A percentile compares a stretch with the other conserved stretches of the same genome.
phyloP scores from a whole-genome alignment of 2,329 filamentous ascomycete species.

The Fusarium sp. region DNA sequence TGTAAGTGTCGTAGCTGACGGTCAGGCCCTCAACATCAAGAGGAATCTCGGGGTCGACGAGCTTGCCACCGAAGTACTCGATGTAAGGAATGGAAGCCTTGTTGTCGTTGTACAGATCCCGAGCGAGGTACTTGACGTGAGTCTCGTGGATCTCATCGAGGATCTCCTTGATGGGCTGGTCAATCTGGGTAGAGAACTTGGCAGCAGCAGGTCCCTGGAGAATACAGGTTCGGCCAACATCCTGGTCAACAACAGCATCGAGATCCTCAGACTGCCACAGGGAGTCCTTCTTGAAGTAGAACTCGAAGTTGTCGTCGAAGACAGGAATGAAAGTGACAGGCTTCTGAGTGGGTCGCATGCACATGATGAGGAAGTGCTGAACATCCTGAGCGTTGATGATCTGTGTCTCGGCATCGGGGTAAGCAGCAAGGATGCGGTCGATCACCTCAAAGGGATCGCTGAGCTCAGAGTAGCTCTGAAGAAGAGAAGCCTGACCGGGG shows the following conservation, averaged over 20 bases:
- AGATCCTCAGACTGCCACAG: conserved; percentile 99
- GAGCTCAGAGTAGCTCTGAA: conserved; percentile 92
- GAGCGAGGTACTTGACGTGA: conserved; percentile 83
- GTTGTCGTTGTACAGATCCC: conserved; percentile 83
- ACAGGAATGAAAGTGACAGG: conserved; percentile 94
- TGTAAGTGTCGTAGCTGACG: conserved; percentile 80
- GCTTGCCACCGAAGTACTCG: conserved; percentile 95
- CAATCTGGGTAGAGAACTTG: conserved; percentile 87
- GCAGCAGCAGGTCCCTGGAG: conserved; percentile 93
- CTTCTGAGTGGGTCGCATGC: conserved; percentile 92
- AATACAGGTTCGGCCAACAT: conserved; percentile 96
- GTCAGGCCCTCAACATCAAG: conserved; percentile 87
- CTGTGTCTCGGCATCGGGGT: conserved; percentile 88
- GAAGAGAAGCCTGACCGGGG: conserved; percentile 78
- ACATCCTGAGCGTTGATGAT: conserved; percentile 99
- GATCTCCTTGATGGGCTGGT: conserved; percentile 96
- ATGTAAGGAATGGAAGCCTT: conserved; percentile 81
- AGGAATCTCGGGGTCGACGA: conserved; percentile 77
- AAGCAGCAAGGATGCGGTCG: conserved; percentile 81
- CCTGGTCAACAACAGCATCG: conserved; percentile 93
- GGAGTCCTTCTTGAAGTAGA: conserved; percentile 99
- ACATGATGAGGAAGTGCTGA: conserved; percentile 94
- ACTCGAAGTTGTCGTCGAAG: conserved; percentile 98
- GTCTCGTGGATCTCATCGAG: conserved; percentile 89
- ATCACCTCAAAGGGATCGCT: conserved; percentile 83